Conservation (phyloP, 352 stramenopile species). For the Globisporangium sylvaticum region DNA sequence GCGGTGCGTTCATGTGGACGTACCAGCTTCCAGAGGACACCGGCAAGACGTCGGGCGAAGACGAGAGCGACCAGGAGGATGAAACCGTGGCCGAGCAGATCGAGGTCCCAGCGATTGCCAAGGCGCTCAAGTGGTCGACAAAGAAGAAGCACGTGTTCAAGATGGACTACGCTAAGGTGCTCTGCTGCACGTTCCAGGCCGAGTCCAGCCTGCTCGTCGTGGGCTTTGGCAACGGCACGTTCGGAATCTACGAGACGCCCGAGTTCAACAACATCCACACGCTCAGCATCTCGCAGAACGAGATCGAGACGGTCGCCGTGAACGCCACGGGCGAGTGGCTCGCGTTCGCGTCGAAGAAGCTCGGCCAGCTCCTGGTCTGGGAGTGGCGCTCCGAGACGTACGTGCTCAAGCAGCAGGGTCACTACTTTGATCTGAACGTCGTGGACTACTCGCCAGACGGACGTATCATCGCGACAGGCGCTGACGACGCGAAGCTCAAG, state of each 20-base stretch:
- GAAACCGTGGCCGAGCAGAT: constrained; percentile 23
- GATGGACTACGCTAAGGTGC: constrained; percentile 87
- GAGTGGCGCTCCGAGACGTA: constrained; percentile 99
- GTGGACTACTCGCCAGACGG: constrained; percentile 98
- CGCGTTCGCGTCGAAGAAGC: constrained; percentile 94
- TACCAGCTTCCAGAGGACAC: constrained; percentile 50
- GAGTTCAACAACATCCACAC: constrained; percentile 96
- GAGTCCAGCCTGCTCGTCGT: constrained; percentile 88
- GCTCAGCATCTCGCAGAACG: constrained; percentile 88
- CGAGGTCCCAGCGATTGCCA: constrained; percentile 57
- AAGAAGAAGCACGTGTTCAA: constrained; percentile 87
- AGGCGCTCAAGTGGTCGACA: constrained; percentile 80
- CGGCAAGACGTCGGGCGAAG: constrained; percentile 23
- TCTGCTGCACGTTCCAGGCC: constrained; percentile 89
- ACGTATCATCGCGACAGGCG: constrained; percentile 94
- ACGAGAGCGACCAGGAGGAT: constrained; percentile 33
- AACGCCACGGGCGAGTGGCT: constrained; percentile 97
- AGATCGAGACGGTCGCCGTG: constrained; percentile 92
- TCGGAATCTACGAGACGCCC: constrained; percentile 97
- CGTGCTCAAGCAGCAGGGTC: constrained; percentile 99
- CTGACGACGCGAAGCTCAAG: constrained; percentile 98
- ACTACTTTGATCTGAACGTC: constrained; percentile 97
- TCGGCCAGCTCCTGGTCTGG: constrained; percentile 99
- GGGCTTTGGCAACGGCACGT: constrained; percentile 96
- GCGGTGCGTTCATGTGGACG: constrained; percentile 84